A percentile compares a stretch with the other conserved stretches of the same genome.
Evolutionary conservation across 768 basidiomycete species (phyloP).

Genomic region (Pleurotus eryngii): DNA sequence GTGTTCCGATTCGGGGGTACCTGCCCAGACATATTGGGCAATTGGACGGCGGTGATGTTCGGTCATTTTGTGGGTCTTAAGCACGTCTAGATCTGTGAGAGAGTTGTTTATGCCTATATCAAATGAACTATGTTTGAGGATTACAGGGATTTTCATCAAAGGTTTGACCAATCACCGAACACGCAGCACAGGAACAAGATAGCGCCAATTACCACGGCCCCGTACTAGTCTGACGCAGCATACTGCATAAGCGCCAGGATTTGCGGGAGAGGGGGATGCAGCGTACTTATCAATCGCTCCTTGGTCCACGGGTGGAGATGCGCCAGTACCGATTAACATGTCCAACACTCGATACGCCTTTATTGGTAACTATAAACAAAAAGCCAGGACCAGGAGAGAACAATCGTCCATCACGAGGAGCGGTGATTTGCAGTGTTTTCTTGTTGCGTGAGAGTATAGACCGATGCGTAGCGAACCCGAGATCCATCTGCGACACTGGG

Average conservation of each 20-base stretch:
- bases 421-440: slow-evolving; percentile 28
- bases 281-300: slow-evolving; percentile 4
- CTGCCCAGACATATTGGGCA: too few species aligned
- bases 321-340: slow-evolving; percentile 36
- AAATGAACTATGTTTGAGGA: too few species aligned
- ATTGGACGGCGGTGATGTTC: too few species aligned
- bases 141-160: too few species aligned
- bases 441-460: slow-evolving; percentile 27
- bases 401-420: slow-evolving; percentile 32
- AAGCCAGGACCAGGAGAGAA: slow-evolving; percentile 40
- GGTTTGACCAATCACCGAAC: too few species aligned
- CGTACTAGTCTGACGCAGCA: neutral
- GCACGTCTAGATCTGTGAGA: too few species aligned
- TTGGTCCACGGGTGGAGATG: slow-evolving; percentile 29
- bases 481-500: slow-evolving; percentile 36
- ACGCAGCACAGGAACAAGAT: too few species aligned
- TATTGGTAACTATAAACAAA: slow-evolving; percentile 31
- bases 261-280: neutral
- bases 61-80: too few species aligned
- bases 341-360: slow-evolving; percentile 29
- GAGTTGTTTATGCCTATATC: too few species aligned
- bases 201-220: too few species aligned
- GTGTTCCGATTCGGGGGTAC: too few species aligned
- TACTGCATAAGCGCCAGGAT: neutral
- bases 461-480: slow-evolving; percentile 39